These are phyloP conservation scores for Tephrocybe sp. DNA, from an alignment of 768 basidiomycete species.

Conservation along the genomic window DNA sequence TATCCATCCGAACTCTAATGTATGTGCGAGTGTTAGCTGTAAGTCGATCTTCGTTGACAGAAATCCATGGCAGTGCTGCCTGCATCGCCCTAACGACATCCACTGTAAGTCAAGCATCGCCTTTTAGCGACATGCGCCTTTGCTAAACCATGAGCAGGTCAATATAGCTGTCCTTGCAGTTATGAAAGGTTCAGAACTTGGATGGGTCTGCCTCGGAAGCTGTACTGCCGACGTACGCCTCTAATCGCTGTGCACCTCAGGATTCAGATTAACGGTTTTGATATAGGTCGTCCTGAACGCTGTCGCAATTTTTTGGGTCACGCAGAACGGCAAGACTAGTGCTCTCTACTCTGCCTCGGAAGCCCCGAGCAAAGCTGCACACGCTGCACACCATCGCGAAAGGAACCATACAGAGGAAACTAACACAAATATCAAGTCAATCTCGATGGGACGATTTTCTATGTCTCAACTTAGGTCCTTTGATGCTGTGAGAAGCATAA, in stretches of 20 bases:
- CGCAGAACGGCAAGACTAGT: slow-evolving; percentile 17
- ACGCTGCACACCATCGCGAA: not conserved
- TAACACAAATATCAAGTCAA: not conserved
- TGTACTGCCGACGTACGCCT: slow-evolving; percentile 30
- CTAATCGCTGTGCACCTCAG: not conserved
- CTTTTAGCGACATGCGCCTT: too few species aligned
- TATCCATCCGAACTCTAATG: slow-evolving; percentile 42
- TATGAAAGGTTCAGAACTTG: slow-evolving; percentile 42
- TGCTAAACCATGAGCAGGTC: slow-evolving; percentile 12
- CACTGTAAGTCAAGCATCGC: slow-evolving; percentile 21
- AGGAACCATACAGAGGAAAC: not conserved
- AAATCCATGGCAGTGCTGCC: slow-evolving; percentile 22
- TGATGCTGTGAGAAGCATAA: not conserved
- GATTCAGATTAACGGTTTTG: not conserved
- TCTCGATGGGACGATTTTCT: not conserved
- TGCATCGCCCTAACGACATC: slow-evolving; percentile 46
- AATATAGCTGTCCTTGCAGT: slow-evolving; percentile 45
- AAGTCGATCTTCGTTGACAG: not conserved
- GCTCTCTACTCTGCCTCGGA: not conserved
- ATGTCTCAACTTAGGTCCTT: not conserved
- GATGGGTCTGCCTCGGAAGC: slow-evolving; percentile 46
- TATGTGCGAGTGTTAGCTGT: slow-evolving; percentile 18
- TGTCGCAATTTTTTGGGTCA: slow-evolving; percentile 45
- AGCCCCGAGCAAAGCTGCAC: not conserved
- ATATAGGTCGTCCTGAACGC: slow-evolving; percentile 46